Base-by-base conservation (phyloP, 306 rosid genomes). In the Acmispon strigosus region DNA sequence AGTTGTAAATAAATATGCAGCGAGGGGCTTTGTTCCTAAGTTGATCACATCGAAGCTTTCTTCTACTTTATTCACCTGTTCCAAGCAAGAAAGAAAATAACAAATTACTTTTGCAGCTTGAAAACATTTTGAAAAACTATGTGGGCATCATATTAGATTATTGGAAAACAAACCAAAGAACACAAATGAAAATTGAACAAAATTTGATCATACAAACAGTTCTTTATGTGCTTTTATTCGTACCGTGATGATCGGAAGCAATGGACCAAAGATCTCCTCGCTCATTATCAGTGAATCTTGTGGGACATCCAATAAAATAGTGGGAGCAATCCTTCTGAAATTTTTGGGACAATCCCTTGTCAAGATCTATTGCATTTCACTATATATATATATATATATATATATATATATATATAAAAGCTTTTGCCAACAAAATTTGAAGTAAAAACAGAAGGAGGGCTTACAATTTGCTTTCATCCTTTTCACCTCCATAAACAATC, bases 261-360 rank as follows among this genome's bases (percentile, higher is more conserved):
- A 76, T 43, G 98, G 98, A 73, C 97, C 98, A 70, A 93, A 93
- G 43, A 93, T 93, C 71, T 93, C 98, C 59, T 93, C 98, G 5
- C 32, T 70, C 98, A 93, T 90, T 62, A 93, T 80, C 76, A 84
- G 47, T 51, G 97, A 88, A 80, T 93, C 91, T 51, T 8, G 83
- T 1, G 98, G 96, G 44, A 78, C 97, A 56, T 93, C 96, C 58
- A 93, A 81, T 79, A 93, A 81, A 83, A 93, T 13, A 74, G 98
- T 90, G 7, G 98, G 98, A 78, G 94, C 81, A 81, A 93, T 88
- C 87, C 78, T 84, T 87, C 96, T 92, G 84, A 20, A 42, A 18
- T 18, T 79, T 16, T 62, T 60, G 48, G 37, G 57, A 41, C 11
- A 34, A 45, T 48, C 45, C 27, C 2, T 6, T 14, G 56, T 71